Evolutionary conservation across 139 green algal genomes (phyloP).

Genomic region (Axilococcus clingmanii): DNA sequence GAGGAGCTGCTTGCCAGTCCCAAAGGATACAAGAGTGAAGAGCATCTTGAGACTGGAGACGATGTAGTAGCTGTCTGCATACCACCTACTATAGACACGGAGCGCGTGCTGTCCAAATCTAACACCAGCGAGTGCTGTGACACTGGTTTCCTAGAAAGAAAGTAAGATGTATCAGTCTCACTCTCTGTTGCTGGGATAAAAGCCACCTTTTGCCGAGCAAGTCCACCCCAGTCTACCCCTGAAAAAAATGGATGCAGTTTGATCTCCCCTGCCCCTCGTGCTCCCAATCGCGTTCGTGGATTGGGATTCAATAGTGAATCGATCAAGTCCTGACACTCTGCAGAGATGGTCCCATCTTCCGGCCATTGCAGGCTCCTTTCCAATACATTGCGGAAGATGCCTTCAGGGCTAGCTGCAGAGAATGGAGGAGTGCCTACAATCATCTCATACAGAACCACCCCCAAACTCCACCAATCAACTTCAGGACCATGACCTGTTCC

Average conservation of each 20-base stretch:
- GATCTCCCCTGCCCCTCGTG: slow-evolving; percentile 58
- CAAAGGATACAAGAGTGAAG: no score
- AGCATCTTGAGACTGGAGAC: no score
- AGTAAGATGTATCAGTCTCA: slow-evolving; percentile 66
- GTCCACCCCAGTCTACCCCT: slow-evolving; percentile 63
- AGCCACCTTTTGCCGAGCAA: slow-evolving; percentile 58
- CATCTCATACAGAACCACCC: slow-evolving; percentile 83
- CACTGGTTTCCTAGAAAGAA: slow-evolving; percentile 32
- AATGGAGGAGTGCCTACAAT: slow-evolving; percentile 74
- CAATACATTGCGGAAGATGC: slow-evolving; percentile 89
- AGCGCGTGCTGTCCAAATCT: slow-evolving; percentile 20
- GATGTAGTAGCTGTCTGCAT: no score
- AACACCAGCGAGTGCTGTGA: slow-evolving; percentile 23
- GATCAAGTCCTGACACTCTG: slow-evolving; percentile 64
- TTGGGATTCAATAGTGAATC: slow-evolving; percentile 61
- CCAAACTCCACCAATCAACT: slow-evolving; percentile 89
- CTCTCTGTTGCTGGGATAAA: slow-evolving; percentile 59
- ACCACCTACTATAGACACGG: background rate
- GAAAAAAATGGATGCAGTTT: slow-evolving; percentile 81
- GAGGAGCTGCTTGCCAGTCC: no score
- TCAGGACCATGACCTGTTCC: slow-evolving; percentile 61
- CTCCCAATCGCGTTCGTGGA: slow-evolving; percentile 54
- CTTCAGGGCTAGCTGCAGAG: slow-evolving; percentile 73
- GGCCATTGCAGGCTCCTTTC: slow-evolving; percentile 65
- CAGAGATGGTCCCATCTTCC: slow-evolving; percentile 44